Evolutionary conservation across 805 yeast genomes (phyloP), one percentile per base, ranked within the genome.

Genomic region (Pichia scutulata): DNA sequence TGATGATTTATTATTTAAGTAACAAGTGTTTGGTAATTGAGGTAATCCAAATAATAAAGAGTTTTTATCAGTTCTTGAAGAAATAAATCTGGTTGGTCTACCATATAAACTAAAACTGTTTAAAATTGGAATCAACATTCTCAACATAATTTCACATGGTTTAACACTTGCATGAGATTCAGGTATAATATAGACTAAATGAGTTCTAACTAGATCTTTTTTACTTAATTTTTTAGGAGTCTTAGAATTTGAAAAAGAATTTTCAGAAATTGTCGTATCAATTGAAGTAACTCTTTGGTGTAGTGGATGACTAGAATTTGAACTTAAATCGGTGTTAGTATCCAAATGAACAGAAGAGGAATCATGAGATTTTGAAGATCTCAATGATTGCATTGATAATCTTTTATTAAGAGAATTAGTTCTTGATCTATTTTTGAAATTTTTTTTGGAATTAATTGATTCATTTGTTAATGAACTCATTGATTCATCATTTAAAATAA

Each of bases 21-120:
- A 82, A 57, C 80, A 77, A 30, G 81, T 78, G 52, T 76, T 80
- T 3, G 95, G 95, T 58, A 86, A 71, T 22, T 81, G 78, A 6
- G 95, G 95, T 52, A 86, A 70, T 0, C 84, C 92, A 69, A 84
- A 86, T 33, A 86, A 67, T 58, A 86, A 62, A 1, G 88, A 81
- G 1, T 69, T 59, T 19, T 70, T 65, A 56, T 82, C 78, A 16
- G 67, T 69, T 64, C 83, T 81, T 56, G 77, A 76, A 21, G 87
- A 77, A 50, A 74, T 70, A 55, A 86, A 73, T 56, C 74, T 80
- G 41, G 72, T 70, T 1, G 95, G 93, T 56, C 93, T 73, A 9
- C 95, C 95, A 59, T 86, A 86, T 44, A 86, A 64, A 60, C 75
- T 77, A 67, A 84, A 86, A 4, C 84, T 72, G 62, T 86, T 87